A percentile compares a stretch with the other conserved stretches of the same genome.
Conservation (phyloP, 2,329 filamentous ascomycete genomes). For the Claviceps arundinis region DNA sequence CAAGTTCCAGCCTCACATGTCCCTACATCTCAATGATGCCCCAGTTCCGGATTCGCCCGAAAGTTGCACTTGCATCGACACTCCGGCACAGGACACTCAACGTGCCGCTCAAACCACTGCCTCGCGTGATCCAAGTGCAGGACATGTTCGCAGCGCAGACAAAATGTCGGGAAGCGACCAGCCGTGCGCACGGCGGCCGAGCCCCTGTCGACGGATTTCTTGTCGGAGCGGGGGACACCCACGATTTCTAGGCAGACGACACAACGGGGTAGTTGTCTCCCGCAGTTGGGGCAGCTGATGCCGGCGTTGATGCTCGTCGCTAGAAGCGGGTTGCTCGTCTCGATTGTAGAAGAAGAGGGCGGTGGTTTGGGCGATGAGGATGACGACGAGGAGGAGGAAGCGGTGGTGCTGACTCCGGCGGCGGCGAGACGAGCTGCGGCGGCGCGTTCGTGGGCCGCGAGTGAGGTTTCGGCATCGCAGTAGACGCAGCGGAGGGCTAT, state of each 20-base stretch:
- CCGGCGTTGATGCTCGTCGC: slow-evolving; percentile 45
- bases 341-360: slow-evolving; percentile 13
- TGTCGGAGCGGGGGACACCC: slow-evolving; percentile 48
- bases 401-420: background rate
- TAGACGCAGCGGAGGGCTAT: slow-evolving; percentile 65
- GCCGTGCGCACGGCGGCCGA: slow-evolving; percentile 30
- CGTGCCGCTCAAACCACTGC: slow-evolving; percentile 52
- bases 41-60: slow-evolving; percentile 44
- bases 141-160: slow-evolving; percentile 54
- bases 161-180: slow-evolving; percentile 54
- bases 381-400: background rate
- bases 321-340: slow-evolving; percentile 41
- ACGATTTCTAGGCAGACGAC: slow-evolving; percentile 56
- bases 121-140: slow-evolving; percentile 54
- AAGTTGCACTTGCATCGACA: slow-evolving; percentile 54
- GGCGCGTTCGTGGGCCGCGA: slow-evolving; percentile 24
- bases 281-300: slow-evolving; percentile 53
- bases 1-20: too few species aligned
- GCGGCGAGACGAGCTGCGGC: slow-evolving; percentile 5
- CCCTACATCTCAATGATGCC: slow-evolving; percentile 26
- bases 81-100: slow-evolving; percentile 55
- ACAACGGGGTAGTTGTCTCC: slow-evolving; percentile 52
- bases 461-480: slow-evolving; percentile 50
- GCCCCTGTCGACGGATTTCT: slow-evolving; percentile 33
- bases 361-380: background rate